phyloP scores from a whole-genome alignment of 225 moss, liverwort and hornwort genomes.

The Polytrichum formosum region DNA sequence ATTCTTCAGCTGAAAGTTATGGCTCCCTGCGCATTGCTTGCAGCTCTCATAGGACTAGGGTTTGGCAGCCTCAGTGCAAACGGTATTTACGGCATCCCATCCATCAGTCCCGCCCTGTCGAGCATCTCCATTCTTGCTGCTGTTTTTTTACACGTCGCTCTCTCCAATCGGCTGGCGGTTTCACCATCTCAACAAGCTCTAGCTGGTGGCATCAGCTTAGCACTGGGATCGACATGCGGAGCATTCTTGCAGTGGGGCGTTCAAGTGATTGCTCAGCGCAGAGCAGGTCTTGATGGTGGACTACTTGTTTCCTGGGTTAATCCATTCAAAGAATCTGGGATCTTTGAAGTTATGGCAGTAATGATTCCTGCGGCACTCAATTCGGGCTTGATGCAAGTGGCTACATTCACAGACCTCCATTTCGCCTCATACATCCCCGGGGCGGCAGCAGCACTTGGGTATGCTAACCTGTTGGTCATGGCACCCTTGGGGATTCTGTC shows the following conservation, averaged over 20 bases:
- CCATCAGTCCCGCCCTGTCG: slow-evolving; percentile 86
- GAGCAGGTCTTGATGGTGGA: slow-evolving; percentile 59
- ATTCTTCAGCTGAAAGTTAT: slow-evolving; percentile 82
- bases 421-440: slow-evolving; percentile 95
- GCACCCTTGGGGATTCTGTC: slow-evolving; percentile 92
- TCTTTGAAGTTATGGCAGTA: slow-evolving; percentile 71
- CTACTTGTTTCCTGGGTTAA: slow-evolving; percentile 24
- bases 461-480: slow-evolving; percentile 92
- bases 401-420: slow-evolving; percentile 92
- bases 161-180: slow-evolving; percentile 7
- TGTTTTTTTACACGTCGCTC: slow-evolving; percentile 30
- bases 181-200: slow-evolving; percentile 20
- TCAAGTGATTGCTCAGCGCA: slow-evolving; percentile 61
- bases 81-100: slow-evolving; percentile 74
- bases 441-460: slow-evolving; percentile 89
- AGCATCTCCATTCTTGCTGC: slow-evolving; percentile 76
- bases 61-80: slow-evolving; percentile 88
- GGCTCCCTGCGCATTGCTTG: slow-evolving; percentile 95
- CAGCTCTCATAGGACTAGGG: slow-evolving; percentile 65
- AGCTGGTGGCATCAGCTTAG: slow-evolving; percentile 59
- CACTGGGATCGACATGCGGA: slow-evolving; percentile 65
- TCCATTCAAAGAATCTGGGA: slow-evolving; percentile 59
- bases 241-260: slow-evolving; percentile 73
- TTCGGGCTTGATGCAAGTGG: slow-evolving; percentile 91
- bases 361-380: slow-evolving; percentile 81